A percentile compares a stretch with the other conserved stretches of the same genome.
These are phyloP conservation scores for Nicotiana undulata DNA, from an alignment of 257 asterid genomes.

Conservation along the genomic window DNA sequence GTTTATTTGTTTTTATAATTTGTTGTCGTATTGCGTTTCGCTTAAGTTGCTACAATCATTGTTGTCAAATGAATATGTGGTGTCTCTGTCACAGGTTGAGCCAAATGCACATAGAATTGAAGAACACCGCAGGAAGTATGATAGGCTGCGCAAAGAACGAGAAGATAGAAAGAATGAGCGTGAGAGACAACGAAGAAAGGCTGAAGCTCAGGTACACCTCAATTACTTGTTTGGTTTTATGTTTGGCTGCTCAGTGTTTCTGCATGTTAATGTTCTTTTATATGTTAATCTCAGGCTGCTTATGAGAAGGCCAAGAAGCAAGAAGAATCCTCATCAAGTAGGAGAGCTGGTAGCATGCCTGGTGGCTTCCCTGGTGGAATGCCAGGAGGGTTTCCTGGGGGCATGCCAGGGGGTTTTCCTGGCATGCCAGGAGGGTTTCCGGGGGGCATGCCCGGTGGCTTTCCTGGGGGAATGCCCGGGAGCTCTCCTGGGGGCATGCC, in stretches of 20 bases:
- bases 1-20: no score
- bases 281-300: constrained; percentile 54
- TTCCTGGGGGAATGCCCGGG: constrained; percentile 44
- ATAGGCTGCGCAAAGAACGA: constrained; percentile 84
- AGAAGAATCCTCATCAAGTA: constrained; percentile 70
- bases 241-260: background rate
- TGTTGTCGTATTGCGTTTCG: background rate
- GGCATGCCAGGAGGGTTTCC: constrained; percentile 33
- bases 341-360: constrained; percentile 50
- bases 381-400: constrained; percentile 51
- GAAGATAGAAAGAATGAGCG: constrained; percentile 60
- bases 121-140: constrained; percentile 83
- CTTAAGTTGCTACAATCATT: background rate
- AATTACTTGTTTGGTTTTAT: background rate
- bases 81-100: constrained; percentile 49
- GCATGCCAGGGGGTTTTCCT: constrained; percentile 45
- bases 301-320: constrained; percentile 87
- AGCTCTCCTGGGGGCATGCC: constrained; percentile 58
- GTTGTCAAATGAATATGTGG: background rate
- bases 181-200: constrained; percentile 67
- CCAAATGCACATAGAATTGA: constrained; percentile 90
- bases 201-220: constrained; percentile 70
- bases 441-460: constrained; percentile 36
- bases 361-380: constrained; percentile 45
- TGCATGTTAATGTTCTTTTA: constrained; percentile 2